Evolutionary conservation across 2,329 filamentous ascomycete genomes (phyloP), one percentile per base, ranked within the genome.

Genomic region (Aureobasidium sp.): DNA sequence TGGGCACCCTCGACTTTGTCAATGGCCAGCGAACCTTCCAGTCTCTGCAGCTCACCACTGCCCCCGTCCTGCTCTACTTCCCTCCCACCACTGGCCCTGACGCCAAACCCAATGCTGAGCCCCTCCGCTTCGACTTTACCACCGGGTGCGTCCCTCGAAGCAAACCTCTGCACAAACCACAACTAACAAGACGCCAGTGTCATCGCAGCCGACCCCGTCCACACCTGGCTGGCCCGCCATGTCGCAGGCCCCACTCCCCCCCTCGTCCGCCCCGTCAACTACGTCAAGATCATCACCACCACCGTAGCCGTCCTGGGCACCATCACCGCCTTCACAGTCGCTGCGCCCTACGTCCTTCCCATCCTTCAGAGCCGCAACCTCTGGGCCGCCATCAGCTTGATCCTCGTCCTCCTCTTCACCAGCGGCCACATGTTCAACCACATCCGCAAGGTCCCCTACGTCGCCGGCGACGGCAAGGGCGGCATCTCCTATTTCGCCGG

Each of bases 341-440:
- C 87, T 14, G 89, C 86, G 68, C 90, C 90, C 6, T 95, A 92
- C 70, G 71, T 97, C 14, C 72, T 93, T 12, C 93, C 93, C 3
- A 71, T 97, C 64, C 74, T 97, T 39, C 90, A 91, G 75, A 97
- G 88, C 79, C 88, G 93, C 68, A 97, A 96, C 70, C 78, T 97
- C 20, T 99, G 94, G 94, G 92, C 93, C 27, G 90, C 89, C 25
- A 76, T 95, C 70, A 96, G 89, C 75, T 79, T 99, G 68, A 91
- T 97, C 70, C 82, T 87, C 15, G 92, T 99, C 66, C 83, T 99
- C 45, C 81, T 97, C 63, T 99, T 97, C 78, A 97, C 89, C 51
- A 94, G 89, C 69, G 95, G 94, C 42, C 92, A 97, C 77, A 99
- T 99, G 95, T 99, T 95, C 83, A 99, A 97, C 76, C 92, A 97